Evolutionary conservation across 345 rosid species (phyloP).

Genomic region (Mallotus nudiflorus): DNA sequence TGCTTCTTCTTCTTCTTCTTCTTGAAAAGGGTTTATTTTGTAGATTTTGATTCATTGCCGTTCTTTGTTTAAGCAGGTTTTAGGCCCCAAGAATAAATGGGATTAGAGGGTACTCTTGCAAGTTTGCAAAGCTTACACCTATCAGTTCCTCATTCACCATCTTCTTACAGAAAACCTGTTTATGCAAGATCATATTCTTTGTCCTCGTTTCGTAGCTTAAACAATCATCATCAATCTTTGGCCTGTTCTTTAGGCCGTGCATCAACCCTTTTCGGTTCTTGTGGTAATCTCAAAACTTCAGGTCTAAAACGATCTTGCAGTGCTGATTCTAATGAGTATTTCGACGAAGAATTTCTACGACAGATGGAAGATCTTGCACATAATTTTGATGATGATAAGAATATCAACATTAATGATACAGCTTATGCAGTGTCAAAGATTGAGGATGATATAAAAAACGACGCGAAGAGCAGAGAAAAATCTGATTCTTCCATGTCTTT

Average conservation of each 20-base stretch:
- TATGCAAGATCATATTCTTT: conserved; percentile 10
- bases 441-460: neutral
- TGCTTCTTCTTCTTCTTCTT: neutral
- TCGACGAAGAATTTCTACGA: conserved; percentile 18
- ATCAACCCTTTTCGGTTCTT: conserved; percentile 24
- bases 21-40: neutral
- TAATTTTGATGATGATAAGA: conserved; percentile 4
- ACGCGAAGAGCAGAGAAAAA: neutral
- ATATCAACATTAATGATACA: conserved; percentile 1
- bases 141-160: conserved; percentile 7
- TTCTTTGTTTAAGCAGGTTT: conserved; percentile 7
- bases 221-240: conserved; percentile 4
- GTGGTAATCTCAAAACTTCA: conserved; percentile 13
- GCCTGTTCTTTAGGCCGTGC: neutral
- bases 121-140: conserved; percentile 27
- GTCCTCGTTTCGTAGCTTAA: neutral
- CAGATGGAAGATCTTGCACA: conserved; percentile 13
- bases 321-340: conserved; percentile 21
- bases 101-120: conserved; percentile 24
- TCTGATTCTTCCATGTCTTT: conserved; percentile 14
- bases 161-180: conserved; percentile 10
- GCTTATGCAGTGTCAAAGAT: conserved; percentile 17
- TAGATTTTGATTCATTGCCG: neutral
- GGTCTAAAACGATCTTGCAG: conserved; percentile 20
- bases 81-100: conserved; percentile 21